A percentile compares a stretch with the other conserved stretches of the same genome.
phyloP scores from a whole-genome alignment of 1,284 basidiomycete genomes.

The Irpex sp. region DNA sequence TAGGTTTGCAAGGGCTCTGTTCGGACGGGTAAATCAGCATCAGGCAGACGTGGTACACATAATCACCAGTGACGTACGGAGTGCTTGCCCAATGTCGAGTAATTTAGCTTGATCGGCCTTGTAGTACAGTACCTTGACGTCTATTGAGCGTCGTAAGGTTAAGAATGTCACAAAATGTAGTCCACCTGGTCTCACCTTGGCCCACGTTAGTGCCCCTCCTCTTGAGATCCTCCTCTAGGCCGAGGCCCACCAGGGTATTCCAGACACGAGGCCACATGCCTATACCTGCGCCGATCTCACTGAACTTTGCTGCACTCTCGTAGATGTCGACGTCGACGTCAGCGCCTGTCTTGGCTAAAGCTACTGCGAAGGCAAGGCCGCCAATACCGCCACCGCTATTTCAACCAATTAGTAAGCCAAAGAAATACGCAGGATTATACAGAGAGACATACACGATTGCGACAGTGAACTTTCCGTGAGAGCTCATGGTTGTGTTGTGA shows the following conservation, averaged over 20 bases:
- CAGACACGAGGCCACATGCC: constrained; percentile 23
- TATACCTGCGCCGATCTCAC: constrained; percentile 40
- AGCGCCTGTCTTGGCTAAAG: constrained; percentile 17
- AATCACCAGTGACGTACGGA: background rate
- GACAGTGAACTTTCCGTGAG: constrained; percentile 3
- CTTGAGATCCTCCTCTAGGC: constrained; percentile 16
- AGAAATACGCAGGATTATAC: background rate
- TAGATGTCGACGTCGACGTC: constrained; percentile 36
- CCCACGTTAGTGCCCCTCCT: background rate
- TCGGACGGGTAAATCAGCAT: too few species aligned
- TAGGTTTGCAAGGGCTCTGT: constrained; percentile 20
- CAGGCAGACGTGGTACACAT: background rate
- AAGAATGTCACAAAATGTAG: background rate
- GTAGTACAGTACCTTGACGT: background rate
- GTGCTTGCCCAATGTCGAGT: background rate
- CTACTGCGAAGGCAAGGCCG: constrained; percentile 35
- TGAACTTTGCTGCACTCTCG: constrained; percentile 37
- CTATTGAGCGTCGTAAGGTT: background rate
- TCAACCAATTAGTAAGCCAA: background rate
- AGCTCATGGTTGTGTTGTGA: too few species aligned
- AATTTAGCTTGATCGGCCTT: background rate
- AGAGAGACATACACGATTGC: constrained; percentile 1
- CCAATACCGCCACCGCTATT: constrained; percentile 38
- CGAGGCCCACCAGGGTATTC: constrained; percentile 17
- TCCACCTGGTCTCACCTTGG: background rate